phyloP scores from a whole-genome alignment of 225 moss, liverwort and hornwort genomes.

The Physcomitrellopsis africana region DNA sequence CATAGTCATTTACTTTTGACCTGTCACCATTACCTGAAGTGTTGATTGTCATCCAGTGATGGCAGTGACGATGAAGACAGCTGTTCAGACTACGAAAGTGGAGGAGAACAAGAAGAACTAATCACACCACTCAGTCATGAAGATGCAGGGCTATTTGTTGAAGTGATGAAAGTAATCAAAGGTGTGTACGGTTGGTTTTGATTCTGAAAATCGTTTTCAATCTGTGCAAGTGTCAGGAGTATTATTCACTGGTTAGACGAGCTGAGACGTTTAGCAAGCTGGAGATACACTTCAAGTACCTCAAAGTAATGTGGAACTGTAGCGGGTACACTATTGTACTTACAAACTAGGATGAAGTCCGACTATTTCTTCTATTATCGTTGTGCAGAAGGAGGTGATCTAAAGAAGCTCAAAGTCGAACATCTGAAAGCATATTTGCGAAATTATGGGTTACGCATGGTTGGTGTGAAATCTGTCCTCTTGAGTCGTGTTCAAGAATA shows the following conservation, averaged over 20 bases:
- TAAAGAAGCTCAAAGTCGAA: conserved; percentile 61
- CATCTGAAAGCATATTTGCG: conserved; percentile 72
- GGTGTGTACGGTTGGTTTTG: conserved; percentile 28
- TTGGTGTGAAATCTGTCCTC: conserved; percentile 68
- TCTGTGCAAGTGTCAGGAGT: neutral
- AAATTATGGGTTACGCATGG: conserved; percentile 55
- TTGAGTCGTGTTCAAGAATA: conserved; percentile 76
- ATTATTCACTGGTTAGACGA: conserved; percentile 6
- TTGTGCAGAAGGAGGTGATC: conserved; percentile 61
- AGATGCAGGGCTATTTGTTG: conserved; percentile 34
- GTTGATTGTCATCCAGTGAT: conserved; percentile 35
- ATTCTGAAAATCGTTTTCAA: neutral
- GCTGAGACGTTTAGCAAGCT: conserved; percentile 4
- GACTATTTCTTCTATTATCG: neutral
- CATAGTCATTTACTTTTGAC: neutral
- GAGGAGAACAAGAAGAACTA: conserved; percentile 35
- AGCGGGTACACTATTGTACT: conserved; percentile 7
- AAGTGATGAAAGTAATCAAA: conserved; percentile 41
- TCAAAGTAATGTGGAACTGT: neutral
- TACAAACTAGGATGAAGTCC: neutral
- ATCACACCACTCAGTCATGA: conserved; percentile 43
- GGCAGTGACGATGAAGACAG: conserved; percentile 24
- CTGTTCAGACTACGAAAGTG: conserved; percentile 1
- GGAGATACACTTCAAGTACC: neutral
- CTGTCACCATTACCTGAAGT: conserved; percentile 20